Conservation (phyloP, 306 rosid species). For the Begonia masoniana region DNA sequence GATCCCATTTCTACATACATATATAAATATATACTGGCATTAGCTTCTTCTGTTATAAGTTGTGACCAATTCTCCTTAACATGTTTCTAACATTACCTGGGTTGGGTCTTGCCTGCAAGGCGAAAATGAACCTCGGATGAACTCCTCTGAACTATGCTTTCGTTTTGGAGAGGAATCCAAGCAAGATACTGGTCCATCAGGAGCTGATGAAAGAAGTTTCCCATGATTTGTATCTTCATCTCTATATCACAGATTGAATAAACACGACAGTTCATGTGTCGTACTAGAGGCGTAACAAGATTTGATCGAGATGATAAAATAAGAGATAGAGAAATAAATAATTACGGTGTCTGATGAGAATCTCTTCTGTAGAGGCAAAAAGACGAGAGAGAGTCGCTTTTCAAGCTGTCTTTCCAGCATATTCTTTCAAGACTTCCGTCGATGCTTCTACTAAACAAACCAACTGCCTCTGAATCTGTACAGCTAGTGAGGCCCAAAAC, state of each 20-base stretch:
- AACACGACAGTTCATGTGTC: background rate
- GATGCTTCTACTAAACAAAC: constrained; percentile 43
- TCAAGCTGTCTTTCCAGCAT: constrained; percentile 68
- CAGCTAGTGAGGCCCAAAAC: constrained; percentile 38
- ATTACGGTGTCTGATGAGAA: constrained; percentile 5
- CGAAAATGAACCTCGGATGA: constrained; percentile 45
- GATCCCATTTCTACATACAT: constrained; percentile 55
- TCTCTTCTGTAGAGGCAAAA: constrained; percentile 66
- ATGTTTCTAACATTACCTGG: constrained; percentile 37
- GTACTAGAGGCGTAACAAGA: background rate
- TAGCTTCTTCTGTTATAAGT: too few species aligned
- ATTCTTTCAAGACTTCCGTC: constrained; percentile 12
- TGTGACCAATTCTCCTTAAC: too few species aligned
- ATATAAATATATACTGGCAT: too few species aligned
- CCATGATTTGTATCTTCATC: constrained; percentile 39
- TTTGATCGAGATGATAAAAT: constrained; percentile 5
- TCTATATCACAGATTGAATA: constrained; percentile 17
- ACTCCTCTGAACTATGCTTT: constrained; percentile 54
- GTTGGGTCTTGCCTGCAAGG: constrained; percentile 58
- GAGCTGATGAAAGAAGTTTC: constrained; percentile 47
- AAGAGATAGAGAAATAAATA: constrained; percentile 12
- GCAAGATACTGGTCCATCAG: constrained; percentile 32
- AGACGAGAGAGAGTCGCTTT: constrained; percentile 23
- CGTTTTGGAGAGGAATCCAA: constrained; percentile 61
- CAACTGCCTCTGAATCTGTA: constrained; percentile 41